Percentiles rank a stretch among this genome's conserved stretches.
Evolutionary conservation across 768 basidiomycete species (phyloP).

Genomic region (Rhodotorula toruloides): DNA sequence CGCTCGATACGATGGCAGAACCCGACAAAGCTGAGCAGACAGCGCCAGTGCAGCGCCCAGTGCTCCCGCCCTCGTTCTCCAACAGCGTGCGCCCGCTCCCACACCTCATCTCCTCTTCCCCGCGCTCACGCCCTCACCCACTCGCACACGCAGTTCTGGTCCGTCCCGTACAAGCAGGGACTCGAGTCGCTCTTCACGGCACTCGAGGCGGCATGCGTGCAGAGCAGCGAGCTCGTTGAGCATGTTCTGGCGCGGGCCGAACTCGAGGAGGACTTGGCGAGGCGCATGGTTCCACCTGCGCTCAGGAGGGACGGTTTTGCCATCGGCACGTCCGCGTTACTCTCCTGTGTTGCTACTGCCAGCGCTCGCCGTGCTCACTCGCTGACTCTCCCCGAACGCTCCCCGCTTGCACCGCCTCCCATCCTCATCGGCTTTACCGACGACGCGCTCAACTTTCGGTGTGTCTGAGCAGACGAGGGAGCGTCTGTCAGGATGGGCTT

Average conservation of each 20-base stretch:
- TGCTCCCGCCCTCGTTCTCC: constrained; percentile 23
- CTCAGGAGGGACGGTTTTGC: constrained; percentile 16
- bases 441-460: too few relatives aligned
- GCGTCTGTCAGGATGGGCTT: constrained; percentile 27
- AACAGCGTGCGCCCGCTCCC: constrained; percentile 19
- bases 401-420: neutral
- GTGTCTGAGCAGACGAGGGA: constrained; percentile 35
- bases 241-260: neutral
- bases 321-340: neutral
- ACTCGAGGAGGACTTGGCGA: neutral
- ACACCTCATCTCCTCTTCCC: too few relatives aligned
- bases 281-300: constrained; percentile 9
- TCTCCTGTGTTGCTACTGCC: neutral
- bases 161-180: constrained; percentile 28
- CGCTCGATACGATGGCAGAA: neutral
- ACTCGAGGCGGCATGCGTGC: constrained; percentile 1
- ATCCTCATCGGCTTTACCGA: neutral
- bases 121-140: neutral
- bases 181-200: constrained; percentile 9
- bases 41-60: neutral
- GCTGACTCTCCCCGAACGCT: neutral
- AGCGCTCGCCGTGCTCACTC: neutral
- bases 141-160: constrained; percentile 32
- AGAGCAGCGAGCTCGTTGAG: constrained; percentile 15
- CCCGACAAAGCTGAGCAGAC: neutral